Base-by-base conservation (phyloP, 108 stramenopile species). In the Nitzschia inconspicua region DNA sequence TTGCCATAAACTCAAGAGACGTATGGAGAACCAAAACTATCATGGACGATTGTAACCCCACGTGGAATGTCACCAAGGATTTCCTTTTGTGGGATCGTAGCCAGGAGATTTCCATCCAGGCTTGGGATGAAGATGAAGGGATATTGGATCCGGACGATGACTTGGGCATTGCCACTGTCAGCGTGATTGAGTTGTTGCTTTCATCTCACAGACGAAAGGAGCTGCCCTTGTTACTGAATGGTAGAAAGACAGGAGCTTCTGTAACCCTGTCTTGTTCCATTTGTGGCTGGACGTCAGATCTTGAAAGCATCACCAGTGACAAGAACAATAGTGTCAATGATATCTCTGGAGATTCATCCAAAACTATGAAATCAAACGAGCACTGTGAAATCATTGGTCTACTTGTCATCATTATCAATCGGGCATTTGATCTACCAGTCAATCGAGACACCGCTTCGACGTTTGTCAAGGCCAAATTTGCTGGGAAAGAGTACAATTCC, bases 1-100 rank as follows among this genome's bases (percentile, higher is more conserved):
- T 46, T 10, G 20, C 43, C 19, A n/a, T n/a, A n/a, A n/a, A n/a
- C n/a, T n/a, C n/a, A n/a, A n/a, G n/a, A n/a, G 49, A 36, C 2
- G 29, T 40, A 4, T 72, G 69, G 69, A 61, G 66, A 35, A 88
- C 76, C 8, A 47, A 47, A 4, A 77, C 76, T 39, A 42, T 77
- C n/a, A 41, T 54, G 23, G 72, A 88, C 58, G 68, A 52, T 30
- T 32, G 71, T 29, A 51, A 46, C 25, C 86, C 86, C 4, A 36
- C 30, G 4, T 88, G 86, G 86, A 40, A 63, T 22, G 82, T 82
- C 31, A 26, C 53, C 0, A 20, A 25, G 1, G 86, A 88, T 44
- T 88, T 82, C 48, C 50, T 83, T n/a, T 42, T 88, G 26, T 70
- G 54, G 36, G 86, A 88, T 51, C 46, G 49, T 19, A 82, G 77